A percentile compares a stretch with the other conserved stretches of the same genome.
Conservation (phyloP, 1,284 basidiomycete genomes). For the Porogramme epimiltina region DNA sequence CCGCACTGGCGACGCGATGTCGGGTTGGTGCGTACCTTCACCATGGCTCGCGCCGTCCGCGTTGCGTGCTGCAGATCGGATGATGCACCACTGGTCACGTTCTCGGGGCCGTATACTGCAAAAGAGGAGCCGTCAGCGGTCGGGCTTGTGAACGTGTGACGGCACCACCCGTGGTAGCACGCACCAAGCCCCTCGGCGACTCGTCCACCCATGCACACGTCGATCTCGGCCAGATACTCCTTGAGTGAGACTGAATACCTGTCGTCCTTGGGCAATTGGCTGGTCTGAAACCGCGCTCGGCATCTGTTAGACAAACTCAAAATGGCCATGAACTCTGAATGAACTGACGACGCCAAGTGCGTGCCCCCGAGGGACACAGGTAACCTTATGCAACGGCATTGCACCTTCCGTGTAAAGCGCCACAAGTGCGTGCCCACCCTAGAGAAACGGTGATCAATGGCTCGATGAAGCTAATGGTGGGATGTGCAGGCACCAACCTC, state of each 20-base stretch:
- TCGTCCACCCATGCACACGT: slow-evolving; percentile 91
- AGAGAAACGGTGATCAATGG: slow-evolving; percentile 19
- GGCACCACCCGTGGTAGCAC: slow-evolving; percentile 25
- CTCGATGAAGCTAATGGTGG: slow-evolving; percentile 1
- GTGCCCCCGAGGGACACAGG: slow-evolving; percentile 92
- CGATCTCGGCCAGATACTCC: slow-evolving; percentile 79
- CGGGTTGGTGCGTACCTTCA: slow-evolving; percentile 61
- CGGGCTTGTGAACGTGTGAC: neutral
- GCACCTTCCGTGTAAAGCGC: slow-evolving; percentile 91
- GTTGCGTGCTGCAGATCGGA: slow-evolving; percentile 86
- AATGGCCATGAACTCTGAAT: neutral
- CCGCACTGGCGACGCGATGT: slow-evolving; percentile 10
- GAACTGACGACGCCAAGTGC: slow-evolving; percentile 81
- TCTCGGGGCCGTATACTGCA: slow-evolving; percentile 84
- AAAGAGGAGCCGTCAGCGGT: slow-evolving; percentile 8
- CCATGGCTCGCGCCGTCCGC: slow-evolving; percentile 82
- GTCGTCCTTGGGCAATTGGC: slow-evolving; percentile 86
- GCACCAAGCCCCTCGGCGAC: slow-evolving; percentile 89
- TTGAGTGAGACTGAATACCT: slow-evolving; percentile 69
- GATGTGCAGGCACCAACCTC: slow-evolving; percentile 52
- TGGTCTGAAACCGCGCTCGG: slow-evolving; percentile 62
- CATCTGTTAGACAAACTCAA: neutral
- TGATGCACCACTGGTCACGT: slow-evolving; percentile 88
- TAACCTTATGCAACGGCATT: slow-evolving; percentile 95
- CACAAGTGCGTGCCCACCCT: slow-evolving; percentile 91